Evolutionary conservation across 208 protist species (phyloP), one percentile per base, ranked within the genome.

Genomic region (Phytomonas francai): DNA sequence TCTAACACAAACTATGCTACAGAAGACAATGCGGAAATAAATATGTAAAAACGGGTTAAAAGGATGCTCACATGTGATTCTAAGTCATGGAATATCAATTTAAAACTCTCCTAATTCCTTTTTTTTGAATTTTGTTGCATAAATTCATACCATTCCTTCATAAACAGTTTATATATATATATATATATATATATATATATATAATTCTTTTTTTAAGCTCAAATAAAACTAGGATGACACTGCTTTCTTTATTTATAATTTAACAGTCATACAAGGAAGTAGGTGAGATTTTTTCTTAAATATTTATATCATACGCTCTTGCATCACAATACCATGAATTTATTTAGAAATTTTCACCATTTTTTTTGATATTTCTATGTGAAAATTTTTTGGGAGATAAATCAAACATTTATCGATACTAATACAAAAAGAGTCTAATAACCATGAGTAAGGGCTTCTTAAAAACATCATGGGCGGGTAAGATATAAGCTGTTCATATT

Each of bases 111-210:
- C 9, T 19, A 19, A 49, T 22, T 49, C 39, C 9, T 49, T 22
- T 19, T 49, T 49, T 19, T 22, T 22, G 2, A 49, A 49, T 49
- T 22, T 19, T 19, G 16, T 31, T 34, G 12, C 2, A 49, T 59
- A 16, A 16, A 29, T 45, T 32, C 8, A 2, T 25, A 33, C 56
- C n/a, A 14, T 29, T 69, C 3, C n/a, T 59, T 28, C 25, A 72
- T 36, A 54, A 76, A 32, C 67, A 19, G 74, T 3, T 68, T 67
- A 71, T 31, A 74, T 54, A 66, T 56, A 67, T 71, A 78, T 63
- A 76, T 59, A 77, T 74, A 68, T 68, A 74, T 72, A 36, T 36
- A 36, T 36, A 36, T 11, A 36, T 36, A 36, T 36, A 36, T 36
- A 9, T 49, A 22, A 49, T 49, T 2, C 14, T 22, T 49, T 49